phyloP scores from a whole-genome alignment of 2,329 filamentous ascomycete genomes.

The Cladosporium sp. region DNA sequence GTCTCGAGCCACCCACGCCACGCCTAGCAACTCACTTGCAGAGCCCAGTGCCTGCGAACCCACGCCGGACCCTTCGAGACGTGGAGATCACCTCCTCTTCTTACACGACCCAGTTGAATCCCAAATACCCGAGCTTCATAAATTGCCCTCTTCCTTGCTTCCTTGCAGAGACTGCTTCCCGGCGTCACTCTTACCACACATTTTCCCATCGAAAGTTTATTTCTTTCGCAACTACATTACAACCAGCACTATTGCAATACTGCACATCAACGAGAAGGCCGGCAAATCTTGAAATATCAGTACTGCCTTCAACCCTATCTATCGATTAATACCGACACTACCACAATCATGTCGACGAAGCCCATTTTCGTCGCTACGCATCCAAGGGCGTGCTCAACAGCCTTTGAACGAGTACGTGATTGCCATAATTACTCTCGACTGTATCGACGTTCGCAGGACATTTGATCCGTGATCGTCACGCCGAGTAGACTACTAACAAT shows the following conservation, averaged over 20 bases:
- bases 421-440: not conserved
- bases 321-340: constrained; percentile 6
- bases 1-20: not conserved
- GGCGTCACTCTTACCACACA: constrained; percentile 6
- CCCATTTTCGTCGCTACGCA: constrained; percentile 93
- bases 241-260: not conserved
- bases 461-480: not conserved
- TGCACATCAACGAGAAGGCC: constrained; percentile 11
- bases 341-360: constrained; percentile 66
- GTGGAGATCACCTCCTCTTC: constrained; percentile 20
- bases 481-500: not conserved
- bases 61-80: constrained; percentile 2
- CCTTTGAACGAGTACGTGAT: constrained; percentile 79
- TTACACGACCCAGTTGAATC: not conserved
- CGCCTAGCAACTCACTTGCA: constrained; percentile 17
- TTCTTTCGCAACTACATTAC: not conserved
- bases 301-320: constrained; percentile 18
- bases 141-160: constrained; percentile 11
- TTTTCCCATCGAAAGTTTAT: constrained; percentile 6
- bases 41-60: constrained; percentile 17
- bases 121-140: constrained; percentile 20
- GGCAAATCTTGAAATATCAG: constrained; percentile 26
- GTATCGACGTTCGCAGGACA: not conserved
- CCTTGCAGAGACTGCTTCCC: constrained; percentile 15
- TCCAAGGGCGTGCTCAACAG: constrained; percentile 91